Base-by-base conservation (phyloP, 73 alveolate genomes). In the Blepharisma japonicum region DNA sequence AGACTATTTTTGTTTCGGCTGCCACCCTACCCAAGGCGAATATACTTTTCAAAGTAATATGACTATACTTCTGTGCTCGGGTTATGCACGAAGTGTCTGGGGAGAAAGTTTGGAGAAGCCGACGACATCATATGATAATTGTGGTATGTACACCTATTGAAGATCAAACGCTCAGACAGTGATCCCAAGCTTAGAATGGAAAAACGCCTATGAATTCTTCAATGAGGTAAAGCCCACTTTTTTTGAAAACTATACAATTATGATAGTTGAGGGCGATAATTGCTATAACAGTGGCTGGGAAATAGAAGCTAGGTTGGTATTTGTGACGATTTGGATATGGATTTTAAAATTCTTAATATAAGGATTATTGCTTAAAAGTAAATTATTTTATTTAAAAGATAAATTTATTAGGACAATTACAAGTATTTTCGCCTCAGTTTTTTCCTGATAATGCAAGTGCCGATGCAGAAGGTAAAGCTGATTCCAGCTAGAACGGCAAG, bases 1-100 rank as follows among this genome's bases (percentile, higher is more conserved):
- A 45, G 50, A 83, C 56, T 88, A 80, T 77, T 88, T 80, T 55
- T 88, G 95, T 46, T 80, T 78, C 55, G 95, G 95, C 38, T 88
- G 95, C 80, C 87, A 88, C 71, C 81, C 66, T 46, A 72, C 47
- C 6, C 82, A 88, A 67, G 85, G 86, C 6, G 27, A 55, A 21
- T 45, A 82, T 14, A 68, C 86, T 20, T 56, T 54, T 11, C 21
- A 53, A n/a, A 71, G 77, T 14, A 66, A 53, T 6, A 70, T 55
- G 55, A 80, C 71, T 11, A 77, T 88, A 39, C 68, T 9, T 5
- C 55, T 88, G 3, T 88, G 95, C 68, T 56, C 47, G 53, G 85
- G 80, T 23, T 88, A 53, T 55, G 91, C 86, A 7, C 68, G 68
- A 55, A 84, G 91, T 48, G 71, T 88, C 5, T 88, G 95, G 95